Evolutionary conservation across 1,139 yeast species (phyloP).

Genomic region (Taphrina sp.): DNA sequence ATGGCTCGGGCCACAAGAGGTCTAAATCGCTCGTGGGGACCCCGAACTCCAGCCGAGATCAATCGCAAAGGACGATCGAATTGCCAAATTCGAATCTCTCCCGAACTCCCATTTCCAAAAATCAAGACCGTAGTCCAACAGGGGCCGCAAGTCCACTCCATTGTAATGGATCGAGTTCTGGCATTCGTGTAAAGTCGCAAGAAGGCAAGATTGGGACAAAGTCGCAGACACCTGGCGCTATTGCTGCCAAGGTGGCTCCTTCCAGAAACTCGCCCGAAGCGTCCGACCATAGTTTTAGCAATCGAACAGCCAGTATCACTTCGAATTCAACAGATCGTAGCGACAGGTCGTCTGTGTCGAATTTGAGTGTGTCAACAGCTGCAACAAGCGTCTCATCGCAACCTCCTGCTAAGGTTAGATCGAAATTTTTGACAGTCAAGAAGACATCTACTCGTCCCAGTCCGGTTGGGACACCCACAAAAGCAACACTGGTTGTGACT

Average conservation of each 20-base stretch:
- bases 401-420: background rate
- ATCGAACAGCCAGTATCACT: slow-evolving; percentile 25
- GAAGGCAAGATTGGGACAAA: background rate
- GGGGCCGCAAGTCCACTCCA: background rate
- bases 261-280: background rate
- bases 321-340: slow-evolving; percentile 14
- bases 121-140: background rate
- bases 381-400: slow-evolving; percentile 5
- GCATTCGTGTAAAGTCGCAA: background rate
- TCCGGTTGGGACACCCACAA: background rate
- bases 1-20: background rate
- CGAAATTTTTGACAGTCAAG: slow-evolving; percentile 11
- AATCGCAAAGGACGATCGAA: no score
- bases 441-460: background rate
- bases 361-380: slow-evolving; percentile 3
- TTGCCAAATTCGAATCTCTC: no score
- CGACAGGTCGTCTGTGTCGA: slow-evolving; percentile 3
- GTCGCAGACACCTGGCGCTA: slow-evolving; percentile 17
- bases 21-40: background rate
- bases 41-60: background rate
- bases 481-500: background rate
- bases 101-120: background rate
- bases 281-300: background rate
- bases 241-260: slow-evolving; percentile 14
- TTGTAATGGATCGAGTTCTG: background rate